Conservation (phyloP, 2,329 filamentous ascomycete genomes). For the Aspergillus neoniger region DNA sequence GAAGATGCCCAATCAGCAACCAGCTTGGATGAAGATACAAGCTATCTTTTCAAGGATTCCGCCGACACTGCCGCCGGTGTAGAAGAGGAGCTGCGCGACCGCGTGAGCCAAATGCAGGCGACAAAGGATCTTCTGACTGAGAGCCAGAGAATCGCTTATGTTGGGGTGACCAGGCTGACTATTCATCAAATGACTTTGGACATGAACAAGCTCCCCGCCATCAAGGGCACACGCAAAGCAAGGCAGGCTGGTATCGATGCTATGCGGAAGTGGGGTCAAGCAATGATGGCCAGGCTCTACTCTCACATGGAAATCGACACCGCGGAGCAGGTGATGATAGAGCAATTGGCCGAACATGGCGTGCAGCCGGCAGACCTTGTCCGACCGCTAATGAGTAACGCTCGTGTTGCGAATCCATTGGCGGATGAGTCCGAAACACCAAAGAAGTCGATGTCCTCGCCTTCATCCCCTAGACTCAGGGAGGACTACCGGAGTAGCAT, state of each 20-base stretch:
- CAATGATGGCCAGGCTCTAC: conserved; percentile 96
- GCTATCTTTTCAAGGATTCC: conserved; percentile 85
- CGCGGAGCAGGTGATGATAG: conserved; percentile 94
- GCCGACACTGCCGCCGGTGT: conserved; percentile 62
- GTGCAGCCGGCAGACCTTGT: conserved; percentile 83
- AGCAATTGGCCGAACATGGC: conserved; percentile 90
- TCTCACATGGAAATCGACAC: conserved; percentile 93
- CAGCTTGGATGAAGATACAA: conserved; percentile 95
- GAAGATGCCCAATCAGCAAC: conserved; percentile 92
- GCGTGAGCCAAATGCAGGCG: conserved; percentile 86
- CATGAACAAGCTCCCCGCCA: conserved; percentile 59
- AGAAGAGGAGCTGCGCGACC: conserved; percentile 79
- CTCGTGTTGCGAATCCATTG: conserved; percentile 90
- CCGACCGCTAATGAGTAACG: conserved; percentile 84
- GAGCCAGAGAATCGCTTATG: conserved; percentile 93
- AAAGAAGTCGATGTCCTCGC: conserved; percentile 43
- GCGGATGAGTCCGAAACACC: conserved; percentile 52
- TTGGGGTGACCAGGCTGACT: conserved; percentile 81
- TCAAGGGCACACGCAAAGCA: conserved; percentile 70
- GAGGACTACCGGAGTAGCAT: conserved; percentile 29
- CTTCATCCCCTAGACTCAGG: conserved; percentile 29
- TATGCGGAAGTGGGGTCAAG: conserved; percentile 94
- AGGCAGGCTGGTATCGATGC: conserved; percentile 70
- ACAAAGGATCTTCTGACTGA: conserved; percentile 95
- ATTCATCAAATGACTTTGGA: conserved; percentile 76